These are phyloP conservation scores for Leccinum pachyderme DNA, from an alignment of 1,284 basidiomycete species.

Conservation along the genomic window DNA sequence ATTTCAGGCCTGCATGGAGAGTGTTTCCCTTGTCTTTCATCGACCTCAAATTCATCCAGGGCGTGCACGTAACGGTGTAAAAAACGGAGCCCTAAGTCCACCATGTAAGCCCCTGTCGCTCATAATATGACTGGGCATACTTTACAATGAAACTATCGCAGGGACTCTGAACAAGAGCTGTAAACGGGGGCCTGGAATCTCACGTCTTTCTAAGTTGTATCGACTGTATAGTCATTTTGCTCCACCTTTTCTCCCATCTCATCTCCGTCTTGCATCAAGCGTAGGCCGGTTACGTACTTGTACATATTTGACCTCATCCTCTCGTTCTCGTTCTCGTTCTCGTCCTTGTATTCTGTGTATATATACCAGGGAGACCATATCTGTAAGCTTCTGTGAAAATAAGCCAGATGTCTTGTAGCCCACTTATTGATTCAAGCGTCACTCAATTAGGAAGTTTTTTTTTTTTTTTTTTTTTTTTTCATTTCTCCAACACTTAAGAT, in stretches of 20 bases:
- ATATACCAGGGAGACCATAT: slow-evolving; percentile 4
- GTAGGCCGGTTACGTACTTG: slow-evolving; percentile 26
- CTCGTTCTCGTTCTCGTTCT: slow-evolving; percentile 8
- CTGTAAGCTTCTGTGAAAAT: not conserved
- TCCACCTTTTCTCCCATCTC: slow-evolving; percentile 4
- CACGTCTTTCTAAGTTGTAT: not conserved
- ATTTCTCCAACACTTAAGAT: too few species aligned
- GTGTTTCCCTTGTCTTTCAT: not conserved
- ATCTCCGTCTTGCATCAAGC: slow-evolving; percentile 20
- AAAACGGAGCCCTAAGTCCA: slow-evolving; percentile 16
- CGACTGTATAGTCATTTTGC: slow-evolving; percentile 1
- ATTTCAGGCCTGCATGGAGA: slow-evolving; percentile 8
- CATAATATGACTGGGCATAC: not conserved
- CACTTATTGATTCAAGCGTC: too few species aligned
- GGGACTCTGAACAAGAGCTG: not conserved
- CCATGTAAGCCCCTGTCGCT: slow-evolving; percentile 9
- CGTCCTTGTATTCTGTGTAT: slow-evolving; percentile 29
- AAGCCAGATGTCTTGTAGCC: too few species aligned
- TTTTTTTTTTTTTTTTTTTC: too few species aligned
- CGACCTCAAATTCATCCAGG: slow-evolving; percentile 8
- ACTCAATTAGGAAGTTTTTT: too few species aligned
- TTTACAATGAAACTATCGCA: slow-evolving; percentile 1
- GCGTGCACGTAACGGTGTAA: slow-evolving; percentile 28
- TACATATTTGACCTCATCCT: slow-evolving; percentile 20
- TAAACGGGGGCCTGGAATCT: not conserved